Percentiles rank a stretch among this genome's conserved stretches.
These are phyloP conservation scores for Verticillium dahliae DNA, from an alignment of 2,329 filamentous ascomycete species.

Conservation along the genomic window DNA sequence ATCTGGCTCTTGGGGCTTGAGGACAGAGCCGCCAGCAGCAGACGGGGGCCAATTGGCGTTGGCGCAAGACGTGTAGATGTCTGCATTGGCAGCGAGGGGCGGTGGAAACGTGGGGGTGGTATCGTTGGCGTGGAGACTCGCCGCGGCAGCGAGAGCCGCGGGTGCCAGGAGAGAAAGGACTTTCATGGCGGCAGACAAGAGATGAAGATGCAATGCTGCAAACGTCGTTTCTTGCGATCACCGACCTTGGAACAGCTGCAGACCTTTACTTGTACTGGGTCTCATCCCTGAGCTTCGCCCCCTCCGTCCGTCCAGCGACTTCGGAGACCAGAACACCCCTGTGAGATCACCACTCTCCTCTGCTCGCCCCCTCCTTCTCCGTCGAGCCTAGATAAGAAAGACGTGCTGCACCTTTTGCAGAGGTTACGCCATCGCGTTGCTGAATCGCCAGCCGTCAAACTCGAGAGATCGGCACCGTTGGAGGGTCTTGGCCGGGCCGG, in stretches of 20 bases:
- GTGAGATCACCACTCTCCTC: background rate
- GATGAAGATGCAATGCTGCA: background rate
- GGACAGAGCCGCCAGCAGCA: constrained; percentile 9
- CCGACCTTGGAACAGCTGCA: background rate
- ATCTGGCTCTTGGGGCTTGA: constrained; percentile 16
- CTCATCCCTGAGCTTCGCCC: background rate
- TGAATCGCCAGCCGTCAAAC: background rate
- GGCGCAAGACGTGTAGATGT: constrained; percentile 11
- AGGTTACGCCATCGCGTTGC: background rate
- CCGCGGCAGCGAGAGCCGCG: constrained; percentile 42
- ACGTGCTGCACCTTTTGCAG: background rate
- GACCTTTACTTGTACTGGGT: background rate
- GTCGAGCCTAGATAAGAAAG: background rate
- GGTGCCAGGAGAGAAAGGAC: background rate
- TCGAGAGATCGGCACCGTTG: background rate
- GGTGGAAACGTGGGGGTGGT: constrained; percentile 2
- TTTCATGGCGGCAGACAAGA: background rate
- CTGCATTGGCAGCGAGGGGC: constrained; percentile 1
- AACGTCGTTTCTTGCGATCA: too few species aligned
- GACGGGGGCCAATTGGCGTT: constrained; percentile 16
- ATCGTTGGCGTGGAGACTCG: constrained; percentile 24
- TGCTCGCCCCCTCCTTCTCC: background rate
- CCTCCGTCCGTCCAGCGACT: background rate
- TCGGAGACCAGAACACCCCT: background rate
- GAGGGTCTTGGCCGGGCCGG: background rate